Base-by-base conservation (phyloP, 1,139 yeast genomes). In the Neolecta irregularis region DNA sequence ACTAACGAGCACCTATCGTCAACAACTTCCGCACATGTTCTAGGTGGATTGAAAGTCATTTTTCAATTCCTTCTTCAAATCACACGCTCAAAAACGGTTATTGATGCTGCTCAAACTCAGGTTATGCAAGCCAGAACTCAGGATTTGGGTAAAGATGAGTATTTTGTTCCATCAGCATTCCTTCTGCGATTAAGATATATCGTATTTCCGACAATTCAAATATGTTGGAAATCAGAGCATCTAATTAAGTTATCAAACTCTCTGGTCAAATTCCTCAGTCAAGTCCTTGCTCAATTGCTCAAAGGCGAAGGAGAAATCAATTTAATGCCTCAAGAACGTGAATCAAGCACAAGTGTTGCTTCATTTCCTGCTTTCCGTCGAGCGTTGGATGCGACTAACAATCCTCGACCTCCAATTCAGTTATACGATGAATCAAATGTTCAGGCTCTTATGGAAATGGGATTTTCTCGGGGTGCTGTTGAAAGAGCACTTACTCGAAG, bases 341-440 rank as follows among this genome's bases (percentile, higher is more conserved):
- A n/a, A n/a, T n/a, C n/a, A n/a, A n/a, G n/a, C n/a, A n/a, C n/a
- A n/a, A n/a, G n/a, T n/a, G n/a, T n/a, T n/a, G n/a, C n/a, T n/a
- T n/a, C n/a, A n/a, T n/a, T n/a, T n/a, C n/a, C n/a, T n/a, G n/a
- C n/a, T n/a, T n/a, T 6, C 22, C 31, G 22, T 28, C 20, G 31
- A 28, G 21, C 21, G 6, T 16, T 16, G 22, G 20, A 23, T 28
- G 31, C 24, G 5, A 23, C 21, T 28, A 28, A n/a, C n/a, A n/a
- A n/a, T n/a, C n/a, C n/a, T n/a, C n/a, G n/a, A n/a, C n/a, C n/a
- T n/a, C n/a, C n/a, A n/a, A n/a, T n/a, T n/a, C n/a, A n/a, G n/a
- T n/a, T n/a, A n/a, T n/a, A n/a, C n/a, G n/a, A 78, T 0, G 57
- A 59, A n/a, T 60, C 60, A 6, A 67, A 69, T 44, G 52, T 67